A percentile compares a stretch with the other conserved stretches of the same genome.
phyloP scores from a whole-genome alignment of 768 basidiomycete species.

The Calocybe cyanea region DNA sequence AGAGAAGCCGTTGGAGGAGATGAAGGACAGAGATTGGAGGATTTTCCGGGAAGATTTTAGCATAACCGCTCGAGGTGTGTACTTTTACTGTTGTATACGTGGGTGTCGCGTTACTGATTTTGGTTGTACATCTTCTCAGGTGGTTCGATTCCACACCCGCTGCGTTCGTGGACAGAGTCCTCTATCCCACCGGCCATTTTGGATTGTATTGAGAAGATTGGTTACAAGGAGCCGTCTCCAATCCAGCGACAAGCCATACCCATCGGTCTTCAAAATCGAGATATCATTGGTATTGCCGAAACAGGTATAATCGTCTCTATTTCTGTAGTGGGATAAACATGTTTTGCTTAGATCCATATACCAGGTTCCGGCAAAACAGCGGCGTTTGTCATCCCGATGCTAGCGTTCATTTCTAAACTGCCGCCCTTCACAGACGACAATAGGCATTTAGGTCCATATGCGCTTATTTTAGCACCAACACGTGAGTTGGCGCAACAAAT shows the following conservation, averaged over 20 bases:
- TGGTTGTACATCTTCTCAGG: slow-evolving; percentile 41
- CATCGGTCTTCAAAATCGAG: slow-evolving; percentile 94
- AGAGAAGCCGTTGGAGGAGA: slow-evolving; percentile 86
- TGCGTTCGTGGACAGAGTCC: slow-evolving; percentile 91
- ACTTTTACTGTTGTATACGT: slow-evolving; percentile 15
- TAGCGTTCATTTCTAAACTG: slow-evolving; percentile 86
- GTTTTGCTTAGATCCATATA: too few relatives aligned
- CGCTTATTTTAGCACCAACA: slow-evolving; percentile 93
- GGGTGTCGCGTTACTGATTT: background rate
- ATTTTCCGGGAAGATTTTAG: slow-evolving; percentile 99
- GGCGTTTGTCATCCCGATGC: slow-evolving; percentile 97
- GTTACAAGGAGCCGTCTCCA: slow-evolving; percentile 95
- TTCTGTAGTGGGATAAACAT: slow-evolving; percentile 4
- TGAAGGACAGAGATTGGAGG: slow-evolving; percentile 98
- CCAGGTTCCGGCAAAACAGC: slow-evolving; percentile 99
- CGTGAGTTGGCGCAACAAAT: slow-evolving; percentile 98
- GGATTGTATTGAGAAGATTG: slow-evolving; percentile 83
- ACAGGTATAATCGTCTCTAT: slow-evolving; percentile 58
- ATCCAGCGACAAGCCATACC: slow-evolving; percentile 99
- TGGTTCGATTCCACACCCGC: slow-evolving; percentile 89
- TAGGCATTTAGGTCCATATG: slow-evolving; percentile 89
- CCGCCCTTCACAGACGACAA: slow-evolving; percentile 89
- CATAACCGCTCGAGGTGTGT: slow-evolving; percentile 81
- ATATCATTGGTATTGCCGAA: slow-evolving; percentile 98
- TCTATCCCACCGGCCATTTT: slow-evolving; percentile 74